Percentiles rank a stretch among this genome's conserved stretches.
Evolutionary conservation across 163 green algal genomes (phyloP).

Genomic region (Coccomyxa subellipsoidea): DNA sequence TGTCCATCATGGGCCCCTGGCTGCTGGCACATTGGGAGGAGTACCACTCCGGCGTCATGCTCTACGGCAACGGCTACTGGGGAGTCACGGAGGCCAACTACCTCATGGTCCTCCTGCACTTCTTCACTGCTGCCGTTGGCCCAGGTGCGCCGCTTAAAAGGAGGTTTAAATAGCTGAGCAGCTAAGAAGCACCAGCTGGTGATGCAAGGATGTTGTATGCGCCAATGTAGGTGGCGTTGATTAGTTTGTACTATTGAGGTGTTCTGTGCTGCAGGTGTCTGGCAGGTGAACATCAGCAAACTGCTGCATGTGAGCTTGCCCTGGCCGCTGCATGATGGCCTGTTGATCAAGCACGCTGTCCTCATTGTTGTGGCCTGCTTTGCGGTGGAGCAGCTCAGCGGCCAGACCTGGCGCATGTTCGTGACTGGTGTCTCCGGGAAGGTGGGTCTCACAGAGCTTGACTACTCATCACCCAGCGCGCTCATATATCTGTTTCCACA

Average conservation of each 20-base stretch:
- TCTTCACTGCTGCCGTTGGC: constrained; percentile 52
- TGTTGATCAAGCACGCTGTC: constrained; percentile 2
- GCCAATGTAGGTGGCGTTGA: too few relatives aligned
- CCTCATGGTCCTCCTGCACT: constrained; percentile 62
- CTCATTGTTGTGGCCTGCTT: constrained; percentile 9
- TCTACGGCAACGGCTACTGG: constrained; percentile 80
- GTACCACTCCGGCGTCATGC: constrained; percentile 70
- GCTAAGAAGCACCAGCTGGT: too few relatives aligned
- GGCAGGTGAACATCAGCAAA: background rate
- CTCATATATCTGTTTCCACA: too few relatives aligned
- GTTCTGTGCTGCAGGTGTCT: background rate
- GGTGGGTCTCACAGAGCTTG: background rate
- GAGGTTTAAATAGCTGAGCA: too few relatives aligned
- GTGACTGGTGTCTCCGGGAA: background rate
- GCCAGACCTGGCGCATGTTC: constrained; percentile 29
- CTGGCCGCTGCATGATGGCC: background rate
- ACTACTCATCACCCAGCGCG: too few relatives aligned
- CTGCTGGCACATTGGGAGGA: constrained; percentile 89
- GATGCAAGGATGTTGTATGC: too few relatives aligned
- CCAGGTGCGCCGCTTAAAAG: background rate
- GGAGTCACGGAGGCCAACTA: constrained; percentile 90
- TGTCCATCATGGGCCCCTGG: constrained; percentile 76
- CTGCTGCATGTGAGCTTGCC: background rate
- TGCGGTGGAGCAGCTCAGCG: constrained; percentile 3
- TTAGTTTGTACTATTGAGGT: background rate